Base-by-base conservation (phyloP, 495 filamentous ascomycete genomes). In the Aspergillus cavernicola region DNA sequence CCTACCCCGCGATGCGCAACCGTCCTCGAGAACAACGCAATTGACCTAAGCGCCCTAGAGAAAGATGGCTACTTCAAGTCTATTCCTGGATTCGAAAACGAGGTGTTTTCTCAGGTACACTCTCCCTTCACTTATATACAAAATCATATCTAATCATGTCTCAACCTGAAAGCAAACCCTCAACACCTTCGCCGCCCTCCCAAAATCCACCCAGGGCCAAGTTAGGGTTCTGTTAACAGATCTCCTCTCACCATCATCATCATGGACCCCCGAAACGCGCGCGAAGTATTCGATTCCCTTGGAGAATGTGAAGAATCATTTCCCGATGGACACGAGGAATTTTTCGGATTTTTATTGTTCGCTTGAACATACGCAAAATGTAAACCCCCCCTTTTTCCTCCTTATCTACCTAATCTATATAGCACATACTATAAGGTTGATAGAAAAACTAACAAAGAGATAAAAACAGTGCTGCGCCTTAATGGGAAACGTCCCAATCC, bases 281-380 rank as follows among this genome's bases (percentile, higher is more conserved):
- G 71, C 1, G 52, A 73, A 24, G 61, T 80, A 6, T 64, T 85
- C 15, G 66, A 77, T 78, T 13, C 74, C 69, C 0, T 63, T 78
- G 32, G 59, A 70, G 11, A 60, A 69, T 2, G 80, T 88, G n/a
- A 72, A 64, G 38, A 84, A 78, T 61, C 85, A 91, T 57, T 64
- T 90, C 6, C 90, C 90, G 0, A 83, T 95, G 80, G 67, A 71
- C 11, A 87, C 92, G 42, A 82, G 81, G 4, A 88, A 92, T 61
- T 95, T 92, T 63, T 88, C 89, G 7, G 90, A 95, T 66, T 95
- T 95, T 67, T 92, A 85, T 63, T 69, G 66, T 35, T 72, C 68
- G 16, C 49, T 68, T 3, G 58, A 62, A 31, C 64, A 66, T 52
- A 50, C 54, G 13, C 41, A 55, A 19, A 66, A 66, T 38, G 64